Conservation (phyloP, 2,329 filamentous ascomycete genomes). For the Cladophialophora chaetospira region DNA sequence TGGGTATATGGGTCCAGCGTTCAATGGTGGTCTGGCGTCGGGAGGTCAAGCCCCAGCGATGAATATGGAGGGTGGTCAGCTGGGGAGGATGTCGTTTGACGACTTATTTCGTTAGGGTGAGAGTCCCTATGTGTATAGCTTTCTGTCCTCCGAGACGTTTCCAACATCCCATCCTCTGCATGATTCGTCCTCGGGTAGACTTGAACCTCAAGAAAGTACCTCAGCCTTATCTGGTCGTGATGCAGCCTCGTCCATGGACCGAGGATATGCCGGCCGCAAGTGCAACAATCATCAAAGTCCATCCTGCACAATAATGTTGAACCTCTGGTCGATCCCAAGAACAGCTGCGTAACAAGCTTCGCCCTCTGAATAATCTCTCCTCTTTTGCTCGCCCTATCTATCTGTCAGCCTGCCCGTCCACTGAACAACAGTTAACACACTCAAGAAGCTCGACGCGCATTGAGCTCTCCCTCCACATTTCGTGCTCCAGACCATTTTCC, state of each 20-base stretch:
- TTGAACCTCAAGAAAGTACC: too few species aligned
- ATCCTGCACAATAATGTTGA: too few species aligned
- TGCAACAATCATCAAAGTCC: too few species aligned
- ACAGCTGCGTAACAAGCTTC: too few species aligned
- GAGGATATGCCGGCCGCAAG: constrained; percentile 6
- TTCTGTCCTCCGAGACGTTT: not conserved
- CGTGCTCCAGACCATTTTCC: not conserved
- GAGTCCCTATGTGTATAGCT: not conserved
- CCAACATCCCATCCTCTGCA: not conserved
- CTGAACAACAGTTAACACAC: too few species aligned
- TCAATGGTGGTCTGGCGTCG: constrained; percentile 3
- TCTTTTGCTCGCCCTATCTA: too few species aligned
- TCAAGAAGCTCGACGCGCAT: too few species aligned
- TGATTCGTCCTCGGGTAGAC: too few species aligned
- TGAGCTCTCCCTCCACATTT: too few species aligned
- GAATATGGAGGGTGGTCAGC: not conserved
- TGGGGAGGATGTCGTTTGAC: constrained; percentile 8
- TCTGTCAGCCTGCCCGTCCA: too few species aligned
- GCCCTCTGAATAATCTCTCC: too few species aligned
- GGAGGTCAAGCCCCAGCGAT: not conserved
- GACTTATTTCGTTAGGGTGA: constrained; percentile 4
- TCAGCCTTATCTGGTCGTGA: not conserved
- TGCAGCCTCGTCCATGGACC: not conserved
- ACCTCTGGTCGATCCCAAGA: too few species aligned
- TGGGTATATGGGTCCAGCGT: constrained; percentile 16